phyloP scores from a whole-genome alignment of 768 basidiomycete species.

The Suillus discolor region DNA sequence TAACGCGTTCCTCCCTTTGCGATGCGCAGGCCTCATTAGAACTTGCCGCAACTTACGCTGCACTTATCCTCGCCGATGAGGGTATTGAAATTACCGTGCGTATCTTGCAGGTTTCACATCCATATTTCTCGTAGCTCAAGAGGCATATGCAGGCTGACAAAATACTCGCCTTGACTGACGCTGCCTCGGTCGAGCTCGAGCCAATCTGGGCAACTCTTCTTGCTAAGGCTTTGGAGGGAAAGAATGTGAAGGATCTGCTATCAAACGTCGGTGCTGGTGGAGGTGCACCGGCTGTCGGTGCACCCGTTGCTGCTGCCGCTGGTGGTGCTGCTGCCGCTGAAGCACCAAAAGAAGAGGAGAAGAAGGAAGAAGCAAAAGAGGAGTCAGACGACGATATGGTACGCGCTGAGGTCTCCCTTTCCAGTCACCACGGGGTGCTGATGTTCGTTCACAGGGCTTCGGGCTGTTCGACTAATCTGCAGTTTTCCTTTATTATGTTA shows the following conservation, averaged over 20 bases:
- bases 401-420: constrained; percentile 25
- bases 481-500: constrained; percentile 26
- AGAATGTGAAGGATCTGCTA: constrained; percentile 94
- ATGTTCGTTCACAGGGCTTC: constrained; percentile 68
- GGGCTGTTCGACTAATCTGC: constrained; percentile 87
- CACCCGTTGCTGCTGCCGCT: constrained; percentile 50
- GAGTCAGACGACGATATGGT: constrained; percentile 93
- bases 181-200: constrained; percentile 86
- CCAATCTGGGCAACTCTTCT: constrained; percentile 98
- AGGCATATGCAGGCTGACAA: constrained; percentile 76
- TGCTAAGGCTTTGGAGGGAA: constrained; percentile 97
- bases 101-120: constrained; percentile 21
- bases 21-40: constrained; percentile 57
- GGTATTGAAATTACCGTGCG: constrained; percentile 95
- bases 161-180: constrained; percentile 80
- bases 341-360: constrained; percentile 71
- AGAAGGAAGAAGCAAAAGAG: constrained; percentile 84
- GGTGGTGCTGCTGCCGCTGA: constrained; percentile 61
- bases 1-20: constrained; percentile 15
- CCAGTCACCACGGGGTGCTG: constrained; percentile 3
- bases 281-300: constrained; percentile 74
- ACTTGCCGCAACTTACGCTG: constrained; percentile 94
- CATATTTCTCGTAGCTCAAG: constrained; percentile 3
- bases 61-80: constrained; percentile 98
- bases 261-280: constrained; percentile 95